Evolutionary conservation across 192 early-diverging fungal genomes (phyloP).

Genomic region (Backusella parvicylindrica): DNA sequence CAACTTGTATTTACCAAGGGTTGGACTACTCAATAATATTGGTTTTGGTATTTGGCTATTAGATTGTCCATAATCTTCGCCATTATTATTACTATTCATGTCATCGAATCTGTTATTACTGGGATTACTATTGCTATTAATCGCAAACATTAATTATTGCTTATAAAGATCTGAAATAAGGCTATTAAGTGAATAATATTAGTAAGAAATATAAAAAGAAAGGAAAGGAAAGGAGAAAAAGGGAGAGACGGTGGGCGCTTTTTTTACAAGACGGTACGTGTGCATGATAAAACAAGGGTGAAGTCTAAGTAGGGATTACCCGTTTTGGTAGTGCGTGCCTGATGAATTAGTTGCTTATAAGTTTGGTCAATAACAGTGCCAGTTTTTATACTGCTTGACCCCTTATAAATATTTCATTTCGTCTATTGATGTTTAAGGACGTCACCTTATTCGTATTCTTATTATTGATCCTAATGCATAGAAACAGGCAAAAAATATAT

Average conservation of each 20-base stretch:
- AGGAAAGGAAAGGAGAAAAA: not conserved
- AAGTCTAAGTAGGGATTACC: not conserved
- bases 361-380: not conserved
- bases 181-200: not conserved
- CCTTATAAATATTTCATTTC: not conserved
- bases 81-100: not conserved
- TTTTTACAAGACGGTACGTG: not conserved
- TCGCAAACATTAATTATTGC: not conserved
- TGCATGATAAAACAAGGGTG: not conserved
- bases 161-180: not conserved
- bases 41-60: slow-evolving; percentile 1
- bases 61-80: not conserved
- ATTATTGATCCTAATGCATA: not conserved
- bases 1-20: not conserved
- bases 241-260: not conserved
- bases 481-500: not conserved
- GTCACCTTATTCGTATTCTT: too few species aligned
- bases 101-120: not conserved
- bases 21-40: not conserved
- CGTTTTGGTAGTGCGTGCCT: not conserved
- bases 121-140: not conserved
- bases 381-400: not conserved
- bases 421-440: not conserved
- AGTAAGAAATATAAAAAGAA: not conserved
- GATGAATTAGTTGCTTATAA: not conserved